Percentiles rank a stretch among this genome's conserved stretches.
These are phyloP conservation scores for Porpolomopsis calyptriformis DNA, from an alignment of 768 basidiomycete species.

Conservation along the genomic window DNA sequence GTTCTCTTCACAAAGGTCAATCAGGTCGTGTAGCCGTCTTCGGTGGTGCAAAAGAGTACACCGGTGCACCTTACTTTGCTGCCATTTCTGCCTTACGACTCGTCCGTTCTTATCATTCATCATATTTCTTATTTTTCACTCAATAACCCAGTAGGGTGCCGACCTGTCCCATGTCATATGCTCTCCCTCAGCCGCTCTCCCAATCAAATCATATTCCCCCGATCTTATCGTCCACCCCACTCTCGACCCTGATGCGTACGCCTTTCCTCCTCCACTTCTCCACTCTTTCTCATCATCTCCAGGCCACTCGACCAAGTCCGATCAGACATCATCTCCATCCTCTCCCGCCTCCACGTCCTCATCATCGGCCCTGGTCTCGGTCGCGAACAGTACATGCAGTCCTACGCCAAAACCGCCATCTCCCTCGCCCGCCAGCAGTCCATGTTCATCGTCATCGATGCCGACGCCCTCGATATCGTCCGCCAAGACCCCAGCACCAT, in stretches of 20 bases:
- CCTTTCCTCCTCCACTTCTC: background rate
- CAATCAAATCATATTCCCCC: conserved; percentile 95
- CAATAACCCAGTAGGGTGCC: conserved; percentile 49
- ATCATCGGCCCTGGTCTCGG: conserved; percentile 93
- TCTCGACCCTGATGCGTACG: conserved; percentile 57
- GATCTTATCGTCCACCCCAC: conserved; percentile 97
- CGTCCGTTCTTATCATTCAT: conserved; percentile 28
- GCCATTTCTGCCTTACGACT: conserved; percentile 83
- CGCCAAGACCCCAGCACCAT: conserved; percentile 66
- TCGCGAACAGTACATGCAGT: conserved; percentile 83
- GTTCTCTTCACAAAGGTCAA: conserved; percentile 89
- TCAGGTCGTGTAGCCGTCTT: conserved; percentile 90
- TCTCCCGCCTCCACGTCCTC: conserved; percentile 83
- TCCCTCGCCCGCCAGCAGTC: conserved; percentile 57
- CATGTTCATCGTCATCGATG: conserved; percentile 90
- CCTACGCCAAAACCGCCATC: conserved; percentile 67
- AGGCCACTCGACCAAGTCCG: conserved; percentile 42
- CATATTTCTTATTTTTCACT: conserved; percentile 1
- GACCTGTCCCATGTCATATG: conserved; percentile 98
- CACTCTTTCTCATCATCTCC: conserved; percentile 3
- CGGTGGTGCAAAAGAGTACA: conserved; percentile 94
- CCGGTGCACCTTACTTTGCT: conserved; percentile 94
- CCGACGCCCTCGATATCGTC: conserved; percentile 81
- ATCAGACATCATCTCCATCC: conserved; percentile 49
- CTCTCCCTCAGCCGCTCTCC: conserved; percentile 79